Evolutionary conservation across 2,329 filamentous ascomycete species (phyloP).

Genomic region (Graphilbum sp.): DNA sequence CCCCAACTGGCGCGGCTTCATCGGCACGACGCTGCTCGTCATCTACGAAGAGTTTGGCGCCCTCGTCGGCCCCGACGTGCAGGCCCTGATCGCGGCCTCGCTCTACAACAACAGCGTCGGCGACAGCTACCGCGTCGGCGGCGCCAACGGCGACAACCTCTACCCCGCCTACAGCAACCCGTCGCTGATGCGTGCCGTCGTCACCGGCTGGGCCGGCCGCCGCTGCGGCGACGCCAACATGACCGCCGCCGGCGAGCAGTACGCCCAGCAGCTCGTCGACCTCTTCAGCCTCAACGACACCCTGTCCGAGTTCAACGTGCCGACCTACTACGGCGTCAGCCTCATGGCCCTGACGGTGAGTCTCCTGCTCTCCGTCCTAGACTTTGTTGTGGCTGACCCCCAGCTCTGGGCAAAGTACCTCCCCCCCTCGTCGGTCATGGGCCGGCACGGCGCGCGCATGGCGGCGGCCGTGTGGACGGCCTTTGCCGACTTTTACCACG

Average conservation of each 20-base stretch:
- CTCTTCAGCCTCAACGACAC: slow-evolving; percentile 39
- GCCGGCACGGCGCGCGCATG: slow-evolving; percentile 32
- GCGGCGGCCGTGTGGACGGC: slow-evolving; percentile 35
- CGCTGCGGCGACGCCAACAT: slow-evolving; percentile 38
- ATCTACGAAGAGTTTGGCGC: slow-evolving; percentile 40
- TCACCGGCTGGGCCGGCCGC: slow-evolving; percentile 40
- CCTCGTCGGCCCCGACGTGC: slow-evolving; percentile 21
- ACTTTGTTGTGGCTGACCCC: neutral
- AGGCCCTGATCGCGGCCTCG: slow-evolving; percentile 31
- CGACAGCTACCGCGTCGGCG: slow-evolving; percentile 44
- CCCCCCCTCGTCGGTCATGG: slow-evolving; percentile 32
- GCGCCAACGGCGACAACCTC: slow-evolving; percentile 42
- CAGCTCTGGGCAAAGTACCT: slow-evolving; percentile 42
- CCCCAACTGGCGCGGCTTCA: slow-evolving; percentile 48
- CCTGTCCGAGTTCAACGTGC: slow-evolving; percentile 45
- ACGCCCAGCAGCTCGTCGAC: slow-evolving; percentile 37
- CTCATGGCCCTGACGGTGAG: slow-evolving; percentile 33
- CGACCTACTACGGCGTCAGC: slow-evolving; percentile 46
- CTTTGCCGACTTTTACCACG: slow-evolving; percentile 27
- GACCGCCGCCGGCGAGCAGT: slow-evolving; percentile 37
- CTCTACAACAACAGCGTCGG: slow-evolving; percentile 38
- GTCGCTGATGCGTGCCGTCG: slow-evolving; percentile 43
- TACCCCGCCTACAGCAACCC: slow-evolving; percentile 28
- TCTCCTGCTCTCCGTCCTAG: neutral
- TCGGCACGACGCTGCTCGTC: slow-evolving; percentile 41